Base-by-base conservation (phyloP, 768 basidiomycete genomes). In the Mrakia frigida region DNA sequence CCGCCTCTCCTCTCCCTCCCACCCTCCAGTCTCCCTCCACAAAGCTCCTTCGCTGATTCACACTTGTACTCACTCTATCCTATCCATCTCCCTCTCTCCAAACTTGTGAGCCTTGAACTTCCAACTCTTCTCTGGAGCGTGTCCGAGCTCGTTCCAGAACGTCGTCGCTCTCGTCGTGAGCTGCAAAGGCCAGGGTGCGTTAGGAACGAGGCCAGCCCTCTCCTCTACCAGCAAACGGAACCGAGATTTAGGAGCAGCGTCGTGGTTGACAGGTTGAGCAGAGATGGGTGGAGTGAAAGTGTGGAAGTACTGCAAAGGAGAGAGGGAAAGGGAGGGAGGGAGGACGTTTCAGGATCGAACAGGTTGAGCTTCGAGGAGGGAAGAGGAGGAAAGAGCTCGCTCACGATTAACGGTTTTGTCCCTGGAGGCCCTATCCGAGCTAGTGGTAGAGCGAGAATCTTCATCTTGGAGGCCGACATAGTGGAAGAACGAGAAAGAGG, bases 131-230 rank as follows among this genome's bases (percentile, higher is more conserved):
- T 37, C 13, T 13, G 60, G 21, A 14, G 31, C 52, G 37, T 75
- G 63, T 4, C 74, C 74, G 37, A 75, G 74, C 28, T 67, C 74
- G 35, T 33, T 37, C 74, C 74, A 75, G 23, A 75, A 25, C 3
- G 6, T 25, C 52, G 67, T 69, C 1, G 53, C 52, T 37, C 59
- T 69, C 39, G 74, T 75, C 63, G 74, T 75, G 33, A 70, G 33
- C 39, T 75, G 74, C 2, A 75, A 68, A 11, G 25, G 18, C 31
- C 69, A 39, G 35, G 74, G 74, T 7, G 74, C 74, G 68, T 75
- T 75, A 3, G 74, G 65, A 5, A 68, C 65, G 9, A 68, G 39
- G 37, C 37, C 37, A 23, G 23, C 35, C 31, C 43, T 68, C 39
- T 39, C 25, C 65, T 68, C 65, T 5, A 68, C 14, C 21, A 37